Conservation (phyloP, 2,329 filamentous ascomycete species). For the Ramichloridium luteum region DNA sequence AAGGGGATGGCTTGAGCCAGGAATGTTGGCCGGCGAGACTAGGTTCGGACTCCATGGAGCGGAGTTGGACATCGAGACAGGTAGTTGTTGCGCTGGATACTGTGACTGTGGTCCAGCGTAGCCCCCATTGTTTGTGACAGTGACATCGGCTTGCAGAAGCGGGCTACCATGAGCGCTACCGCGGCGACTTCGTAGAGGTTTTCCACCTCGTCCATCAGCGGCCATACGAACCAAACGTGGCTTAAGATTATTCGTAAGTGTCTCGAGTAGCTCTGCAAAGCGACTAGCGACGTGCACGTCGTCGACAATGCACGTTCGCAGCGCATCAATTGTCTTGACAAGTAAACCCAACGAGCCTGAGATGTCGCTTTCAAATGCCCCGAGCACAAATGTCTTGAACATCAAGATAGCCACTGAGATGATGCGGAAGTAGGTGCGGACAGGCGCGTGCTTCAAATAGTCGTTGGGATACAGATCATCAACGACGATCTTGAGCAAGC, state of each 20-base stretch:
- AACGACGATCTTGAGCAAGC: constrained; percentile 64
- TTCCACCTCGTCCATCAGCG: constrained; percentile 28
- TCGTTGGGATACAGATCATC: constrained; percentile 61
- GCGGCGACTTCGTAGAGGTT: constrained; percentile 11
- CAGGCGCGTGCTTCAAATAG: constrained; percentile 70
- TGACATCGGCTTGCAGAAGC: constrained; percentile 4
- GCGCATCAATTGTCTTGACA: constrained; percentile 59
- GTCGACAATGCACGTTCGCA: constrained; percentile 69
- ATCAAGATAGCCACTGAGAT: constrained; percentile 77
- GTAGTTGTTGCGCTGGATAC: constrained; percentile 12
- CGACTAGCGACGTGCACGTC: constrained; percentile 76
- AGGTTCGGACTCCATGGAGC: constrained; percentile 6
- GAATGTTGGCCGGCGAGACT: constrained; percentile 14
- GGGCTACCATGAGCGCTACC: constrained; percentile 9
- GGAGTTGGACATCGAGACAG: constrained; percentile 6
- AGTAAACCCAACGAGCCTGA: constrained; percentile 63
- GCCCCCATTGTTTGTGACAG: constrained; percentile 5
- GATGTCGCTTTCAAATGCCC: constrained; percentile 66
- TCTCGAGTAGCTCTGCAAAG: constrained; percentile 72
- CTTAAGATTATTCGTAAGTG: constrained; percentile 59
- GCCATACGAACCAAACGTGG: constrained; percentile 55
- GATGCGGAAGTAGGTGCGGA: constrained; percentile 76
- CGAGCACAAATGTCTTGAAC: constrained; percentile 71
- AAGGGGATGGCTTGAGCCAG: constrained; percentile 22
- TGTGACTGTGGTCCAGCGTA: constrained; percentile 5